A percentile compares a stretch with the other conserved stretches of the same genome.
phyloP scores from a whole-genome alignment of 169 alveolate genomes.

The Babesia divergens region DNA sequence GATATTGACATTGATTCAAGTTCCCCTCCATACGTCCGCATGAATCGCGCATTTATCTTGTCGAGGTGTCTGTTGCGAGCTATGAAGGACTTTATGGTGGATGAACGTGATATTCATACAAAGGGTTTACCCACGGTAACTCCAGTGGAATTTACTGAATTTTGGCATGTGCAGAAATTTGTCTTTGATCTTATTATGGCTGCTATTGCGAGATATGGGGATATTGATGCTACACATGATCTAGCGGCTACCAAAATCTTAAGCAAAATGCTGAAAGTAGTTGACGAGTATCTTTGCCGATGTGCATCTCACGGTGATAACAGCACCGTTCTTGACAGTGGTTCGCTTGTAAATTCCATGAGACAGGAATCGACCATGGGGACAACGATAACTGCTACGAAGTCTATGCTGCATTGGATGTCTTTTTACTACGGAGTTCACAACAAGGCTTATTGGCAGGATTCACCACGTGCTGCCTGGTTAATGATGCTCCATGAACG shows the following conservation, averaged over 20 bases:
- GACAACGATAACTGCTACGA: conserved; percentile 19
- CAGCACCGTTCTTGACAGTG: not conserved
- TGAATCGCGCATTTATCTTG: conserved; percentile 21
- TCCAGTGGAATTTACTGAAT: conserved; percentile 17
- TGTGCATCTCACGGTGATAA: not conserved
- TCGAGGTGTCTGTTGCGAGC: conserved; percentile 5
- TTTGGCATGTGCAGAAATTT: not conserved
- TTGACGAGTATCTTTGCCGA: conserved; percentile 24
- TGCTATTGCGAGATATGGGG: not conserved
- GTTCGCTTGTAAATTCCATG: conserved; percentile 3
- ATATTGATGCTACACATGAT: conserved; percentile 19
- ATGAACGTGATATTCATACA: conserved; percentile 14
- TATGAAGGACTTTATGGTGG: conserved; percentile 34
- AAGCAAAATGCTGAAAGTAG: conserved; percentile 36
- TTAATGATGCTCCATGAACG: conserved; percentile 15
- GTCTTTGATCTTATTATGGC: not conserved
- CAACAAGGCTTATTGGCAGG: conserved; percentile 39
- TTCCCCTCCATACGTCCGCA: not conserved
- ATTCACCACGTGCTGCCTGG: conserved; percentile 34
- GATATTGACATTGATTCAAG: not conserved
- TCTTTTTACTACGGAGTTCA: conserved; percentile 50
- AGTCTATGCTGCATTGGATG: conserved; percentile 26
- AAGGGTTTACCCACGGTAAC: conserved; percentile 38
- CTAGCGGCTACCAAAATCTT: conserved; percentile 19
- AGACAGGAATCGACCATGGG: conserved; percentile 19